These are phyloP conservation scores for Podospora anserina DNA, from an alignment of 495 filamentous ascomycete genomes.

Conservation along the genomic window DNA sequence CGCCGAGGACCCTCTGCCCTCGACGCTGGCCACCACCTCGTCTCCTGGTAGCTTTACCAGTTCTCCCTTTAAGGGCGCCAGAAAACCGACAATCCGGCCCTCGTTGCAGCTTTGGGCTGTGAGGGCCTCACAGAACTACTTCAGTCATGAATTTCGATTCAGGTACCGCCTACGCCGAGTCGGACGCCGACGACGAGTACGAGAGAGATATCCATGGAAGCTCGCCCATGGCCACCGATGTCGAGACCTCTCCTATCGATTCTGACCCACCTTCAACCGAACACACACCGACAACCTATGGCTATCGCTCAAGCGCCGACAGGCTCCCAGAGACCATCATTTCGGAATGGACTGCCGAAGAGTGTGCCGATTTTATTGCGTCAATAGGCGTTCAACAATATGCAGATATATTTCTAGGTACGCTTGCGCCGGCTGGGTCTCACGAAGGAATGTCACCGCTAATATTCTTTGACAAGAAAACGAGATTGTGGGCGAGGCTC, in stretches of 20 bases:
- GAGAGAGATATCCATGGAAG: constrained; percentile 72
- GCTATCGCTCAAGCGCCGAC: constrained; percentile 62
- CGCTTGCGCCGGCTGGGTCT: constrained; percentile 16
- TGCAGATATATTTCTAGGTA: constrained; percentile 71
- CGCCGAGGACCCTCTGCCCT: constrained; percentile 9
- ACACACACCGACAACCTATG: constrained; percentile 84
- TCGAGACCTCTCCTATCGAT: constrained; percentile 74
- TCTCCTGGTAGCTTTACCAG: background rate
- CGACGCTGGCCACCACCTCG: constrained; percentile 4
- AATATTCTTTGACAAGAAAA: constrained; percentile 63
- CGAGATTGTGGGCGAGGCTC: constrained; percentile 85
- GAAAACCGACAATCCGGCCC: constrained; percentile 13
- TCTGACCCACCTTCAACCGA: constrained; percentile 76
- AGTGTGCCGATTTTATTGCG: constrained; percentile 81
- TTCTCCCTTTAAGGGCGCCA: background rate
- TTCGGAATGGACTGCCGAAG: constrained; percentile 81
- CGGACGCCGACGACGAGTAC: constrained; percentile 92
- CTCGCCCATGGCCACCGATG: constrained; percentile 72
- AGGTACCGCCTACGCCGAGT: constrained; percentile 70
- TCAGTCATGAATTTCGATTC: constrained; percentile 55
- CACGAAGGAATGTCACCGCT: constrained; percentile 23
- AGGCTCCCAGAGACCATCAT: constrained; percentile 75
- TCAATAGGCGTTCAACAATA: constrained; percentile 81
- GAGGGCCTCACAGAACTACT: constrained; percentile 28
- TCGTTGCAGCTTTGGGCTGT: constrained; percentile 26